Evolutionary conservation across 2,329 filamentous ascomycete species (phyloP), one percentile per base, ranked within the genome.

Genomic region (Fusarium sp.): DNA sequence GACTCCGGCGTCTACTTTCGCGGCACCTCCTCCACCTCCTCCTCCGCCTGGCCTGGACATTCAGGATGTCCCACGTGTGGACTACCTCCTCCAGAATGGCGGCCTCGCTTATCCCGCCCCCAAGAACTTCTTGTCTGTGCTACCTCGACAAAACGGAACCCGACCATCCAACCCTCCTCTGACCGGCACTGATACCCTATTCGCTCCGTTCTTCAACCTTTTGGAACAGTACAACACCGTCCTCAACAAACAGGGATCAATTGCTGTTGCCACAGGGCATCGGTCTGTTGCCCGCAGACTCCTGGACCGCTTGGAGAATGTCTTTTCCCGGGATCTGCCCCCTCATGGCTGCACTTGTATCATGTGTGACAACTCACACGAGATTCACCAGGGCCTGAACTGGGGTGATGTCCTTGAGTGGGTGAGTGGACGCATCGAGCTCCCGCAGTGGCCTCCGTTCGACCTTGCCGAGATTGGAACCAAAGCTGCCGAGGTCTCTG

Each of bases 381-480:
- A 92, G 41, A 89, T 92, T 18, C 90, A 91, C 72, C 89, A 88
- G 65, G 95, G 95, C 3, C 87, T 98, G 34, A 97, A 94, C 72
- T 99, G 96, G 96, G 96, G 97, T 11, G 96, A 98, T 81, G 95
- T 98, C 14, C 85, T 99, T 27, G 97, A 99, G 83, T 92, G 95
- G 80, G 95, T 98, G 14, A 97, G 95, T 73, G 96, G 96, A 20
- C 91, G 96, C 64, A 91, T 94, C 68, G 95, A 97, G 76, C 87
- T 98, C 61, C 95, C 96, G 0, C 84, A 88, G 18, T 98, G 96
- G 96, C 96, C 96, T 25, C 95, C 96, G 0, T 97, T 98, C 79
- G 91, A 93, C 75, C 89, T 95, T 76, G 89, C 89, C 4, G 86
- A 89, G 58, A 85, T 94, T 48, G 87, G 90, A 52, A 85, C 85